Evolutionary conservation across 768 basidiomycete species (phyloP).

Genomic region (Tephrocybe sp.): DNA sequence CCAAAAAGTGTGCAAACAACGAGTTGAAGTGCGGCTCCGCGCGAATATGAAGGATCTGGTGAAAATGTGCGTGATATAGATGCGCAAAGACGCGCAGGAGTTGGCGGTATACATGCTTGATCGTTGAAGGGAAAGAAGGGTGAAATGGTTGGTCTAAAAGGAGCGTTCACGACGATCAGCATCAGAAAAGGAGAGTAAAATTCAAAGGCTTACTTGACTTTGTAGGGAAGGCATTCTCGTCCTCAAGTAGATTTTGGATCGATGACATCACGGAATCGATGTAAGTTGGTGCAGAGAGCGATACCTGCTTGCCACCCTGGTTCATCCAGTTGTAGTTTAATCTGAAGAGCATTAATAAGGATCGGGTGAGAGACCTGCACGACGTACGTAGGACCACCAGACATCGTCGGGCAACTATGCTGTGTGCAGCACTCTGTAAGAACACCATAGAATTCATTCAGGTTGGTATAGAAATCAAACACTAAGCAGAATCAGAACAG

Average conservation of each 20-base stretch:
- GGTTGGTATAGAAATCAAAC: constrained; percentile 95
- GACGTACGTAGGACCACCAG: constrained; percentile 77
- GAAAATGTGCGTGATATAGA: constrained; percentile 93
- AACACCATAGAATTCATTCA: constrained; percentile 96
- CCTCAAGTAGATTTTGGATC: constrained; percentile 90
- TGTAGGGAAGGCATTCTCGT: constrained; percentile 92
- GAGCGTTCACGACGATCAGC: constrained; percentile 2
- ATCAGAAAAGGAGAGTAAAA: neutral
- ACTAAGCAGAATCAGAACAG: constrained; percentile 43
- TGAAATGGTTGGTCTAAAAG: constrained; percentile 79
- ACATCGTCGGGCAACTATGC: constrained; percentile 88
- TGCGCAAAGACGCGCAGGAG: constrained; percentile 96
- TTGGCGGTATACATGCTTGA: constrained; percentile 94
- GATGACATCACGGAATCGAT: constrained; percentile 98
- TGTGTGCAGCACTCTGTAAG: constrained; percentile 92
- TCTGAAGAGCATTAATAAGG: constrained; percentile 37
- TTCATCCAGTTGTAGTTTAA: constrained; percentile 95
- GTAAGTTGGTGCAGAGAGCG: constrained; percentile 91
- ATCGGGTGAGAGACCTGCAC: neutral
- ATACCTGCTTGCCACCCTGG: constrained; percentile 82
- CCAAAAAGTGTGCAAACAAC: constrained; percentile 95
- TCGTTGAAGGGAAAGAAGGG: constrained; percentile 81
- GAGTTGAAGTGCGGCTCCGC: constrained; percentile 96
- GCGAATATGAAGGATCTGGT: constrained; percentile 86
- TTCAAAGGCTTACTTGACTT: constrained; percentile 74